Percentiles rank a stretch among this genome's conserved stretches.
These are phyloP conservation scores for Acer saccharum DNA, from an alignment of 345 rosid genomes.

Conservation along the genomic window DNA sequence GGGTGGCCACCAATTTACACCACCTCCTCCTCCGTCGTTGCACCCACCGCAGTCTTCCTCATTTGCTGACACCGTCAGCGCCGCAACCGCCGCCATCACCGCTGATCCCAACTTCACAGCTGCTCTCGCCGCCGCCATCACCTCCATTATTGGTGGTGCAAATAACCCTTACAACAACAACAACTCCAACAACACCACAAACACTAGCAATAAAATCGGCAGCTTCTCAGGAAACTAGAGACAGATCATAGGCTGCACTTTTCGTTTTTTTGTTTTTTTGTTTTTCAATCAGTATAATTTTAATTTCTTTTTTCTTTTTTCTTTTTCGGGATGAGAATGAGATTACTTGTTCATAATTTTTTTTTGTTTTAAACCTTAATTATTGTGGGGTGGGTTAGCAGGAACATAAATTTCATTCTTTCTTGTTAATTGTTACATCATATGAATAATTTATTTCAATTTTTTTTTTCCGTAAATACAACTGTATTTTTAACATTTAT, in stretches of 20 bases:
- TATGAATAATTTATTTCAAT: conserved; percentile 17
- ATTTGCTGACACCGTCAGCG: conserved; percentile 58
- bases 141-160: conserved; percentile 68
- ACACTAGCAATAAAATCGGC: conserved; percentile 31
- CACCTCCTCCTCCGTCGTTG: conserved; percentile 19
- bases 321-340: conserved; percentile 26
- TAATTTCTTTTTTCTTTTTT: conserved; percentile 15
- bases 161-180: conserved; percentile 29
- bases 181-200: conserved; percentile 20
- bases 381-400: conserved; percentile 16
- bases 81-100: conserved; percentile 86
- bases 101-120: conserved; percentile 94
- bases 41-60: conserved; percentile 37
- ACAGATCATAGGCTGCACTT: neutral
- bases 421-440: conserved; percentile 24
- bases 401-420: conserved; percentile 31
- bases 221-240: conserved; percentile 25
- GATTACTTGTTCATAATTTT: conserved; percentile 37
- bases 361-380: neutral
- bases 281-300: neutral
- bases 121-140: conserved; percentile 87
- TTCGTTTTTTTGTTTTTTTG: neutral
- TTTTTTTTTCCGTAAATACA: neutral
- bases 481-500: no score
- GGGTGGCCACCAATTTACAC: conserved; percentile 29